Evolutionary conservation across 305 asterid genomes (phyloP), one percentile per base, ranked within the genome.

Genomic region (Ilex paraguariensis): DNA sequence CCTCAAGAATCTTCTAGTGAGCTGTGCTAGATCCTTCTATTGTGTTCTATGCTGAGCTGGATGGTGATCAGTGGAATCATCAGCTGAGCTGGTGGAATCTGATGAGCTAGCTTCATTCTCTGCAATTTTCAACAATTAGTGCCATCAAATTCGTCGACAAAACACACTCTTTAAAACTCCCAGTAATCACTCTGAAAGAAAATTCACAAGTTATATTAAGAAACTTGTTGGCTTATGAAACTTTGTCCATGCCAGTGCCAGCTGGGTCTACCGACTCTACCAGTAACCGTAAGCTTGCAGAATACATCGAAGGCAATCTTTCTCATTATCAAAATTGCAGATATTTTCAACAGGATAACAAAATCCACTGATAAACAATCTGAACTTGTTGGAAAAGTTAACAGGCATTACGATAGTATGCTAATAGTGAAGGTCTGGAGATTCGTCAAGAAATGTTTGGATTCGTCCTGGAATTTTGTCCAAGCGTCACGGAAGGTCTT

Each of bases 151-250:
- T 70, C 36, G 55, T 61, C 0, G 75, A 66, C 6, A 11, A 50
- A 2, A 54, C 42, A 39, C 48, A 46, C 8, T 59, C 44, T 1
- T 57, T 80, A 0, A 70, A 74, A 32, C 79, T 76, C 39, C 82
- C 81, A 1, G 64, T 49, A 31, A 57, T 83, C 55, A 80, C 55
- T 8, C 36, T 77, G 40, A 71, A 69, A 5, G 42, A 74, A 2
- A 69, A 73, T 16, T 73, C 88, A 8, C 82, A 82, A 63, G 79
- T 75, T 8, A 57, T 82, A 30, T n/a, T 80, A 57, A 69, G 88
- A 70, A 80, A 83, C 60, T 53, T 82, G 58, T 60, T 82, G 59
- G 79, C 81, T 1, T 77, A 72, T 55, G 88, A 82, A 54, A 71
- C 71, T 6, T 68, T 56, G 7, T 54, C 71, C 0, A 54, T 64